phyloP scores from a whole-genome alignment of 176 grass and related monocot genomes.

The Oryza brachyantha region DNA sequence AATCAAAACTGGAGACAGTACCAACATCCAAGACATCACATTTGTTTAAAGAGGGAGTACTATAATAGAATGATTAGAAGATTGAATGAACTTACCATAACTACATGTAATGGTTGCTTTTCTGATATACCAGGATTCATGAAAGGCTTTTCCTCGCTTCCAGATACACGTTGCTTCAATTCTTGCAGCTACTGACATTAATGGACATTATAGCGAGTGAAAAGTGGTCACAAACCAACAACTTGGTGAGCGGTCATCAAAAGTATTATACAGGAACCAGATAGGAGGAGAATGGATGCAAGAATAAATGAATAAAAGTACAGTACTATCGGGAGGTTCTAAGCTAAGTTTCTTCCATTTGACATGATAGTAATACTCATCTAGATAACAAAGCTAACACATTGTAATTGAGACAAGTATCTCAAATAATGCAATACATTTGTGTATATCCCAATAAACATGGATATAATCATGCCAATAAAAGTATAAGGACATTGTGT shows the following conservation, averaged over 20 bases:
- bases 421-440: constrained; percentile 9
- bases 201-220: constrained; percentile 43
- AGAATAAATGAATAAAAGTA: not conserved
- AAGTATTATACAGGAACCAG: constrained; percentile 6
- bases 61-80: not conserved
- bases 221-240: constrained; percentile 6
- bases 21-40: not conserved
- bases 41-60: not conserved
- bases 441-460: not conserved
- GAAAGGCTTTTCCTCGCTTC: constrained; percentile 73
- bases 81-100: constrained; percentile 64
- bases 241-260: not conserved
- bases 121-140: constrained; percentile 92
- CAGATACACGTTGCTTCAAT: constrained; percentile 84
- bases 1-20: not conserved
- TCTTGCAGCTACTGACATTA: constrained; percentile 98
- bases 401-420: not conserved
- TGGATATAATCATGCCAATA: not conserved
- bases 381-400: constrained; percentile 6
- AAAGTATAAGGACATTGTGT: not conserved
- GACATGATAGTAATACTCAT: constrained; percentile 7
- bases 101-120: constrained; percentile 95
- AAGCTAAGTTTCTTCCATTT: constrained; percentile 10
- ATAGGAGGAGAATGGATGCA: constrained; percentile 1
- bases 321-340: not conserved